Evolutionary conservation across 257 asterid species (phyloP), one percentile per base, ranked within the genome.

Genomic region (Capsicum baccatum): DNA sequence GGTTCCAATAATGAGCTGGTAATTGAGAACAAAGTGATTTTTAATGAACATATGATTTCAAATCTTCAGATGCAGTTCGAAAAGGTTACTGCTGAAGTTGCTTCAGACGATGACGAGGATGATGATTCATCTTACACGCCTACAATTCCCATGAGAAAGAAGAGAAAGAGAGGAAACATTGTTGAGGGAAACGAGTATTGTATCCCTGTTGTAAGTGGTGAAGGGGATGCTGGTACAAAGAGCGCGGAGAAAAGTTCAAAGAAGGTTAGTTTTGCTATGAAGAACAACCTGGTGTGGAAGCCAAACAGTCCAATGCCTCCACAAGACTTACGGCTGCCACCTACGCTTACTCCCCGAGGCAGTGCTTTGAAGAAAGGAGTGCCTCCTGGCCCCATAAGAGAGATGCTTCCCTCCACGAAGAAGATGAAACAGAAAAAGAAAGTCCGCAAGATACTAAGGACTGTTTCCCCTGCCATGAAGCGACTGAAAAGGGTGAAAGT

Each of bases 291-390:
- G 91, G 90, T 94, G 6, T 95, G 98, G 98, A 97, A 92, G 86
- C 96, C 99, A 64, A 92, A 91, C 85, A 93, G 86, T 87, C 99
- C 98, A 57, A 60, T 97, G 94, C 99, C 99, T 79, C 98, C 99
- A 2, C 97, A 97, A 50, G 91, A 92, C 82, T 85, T 95, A 89
- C 90, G 99, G 70, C 67, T 97, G 85, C 99, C 99, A 2, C 99
- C 99, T 42, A 91, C 97, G 26, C 94, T 90, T 73, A 92, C 98
- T 83, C 99, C 99, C 3, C 90, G 99, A 80, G 99, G 98, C 62
- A 97, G 98, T 85, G 99, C 99, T 0, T 89, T 97, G 84, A 97
- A 95, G 94, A 95, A 97, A 89, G 99, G 99, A 6, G 94, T 95
- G 11, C 96, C 92, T 58, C 93, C 99, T 0, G 98, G 98, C 54